Evolutionary conservation across 2,329 filamentous ascomycete genomes (phyloP), one percentile per base, ranked within the genome.

Genomic region (Colletotrichum sp.): DNA sequence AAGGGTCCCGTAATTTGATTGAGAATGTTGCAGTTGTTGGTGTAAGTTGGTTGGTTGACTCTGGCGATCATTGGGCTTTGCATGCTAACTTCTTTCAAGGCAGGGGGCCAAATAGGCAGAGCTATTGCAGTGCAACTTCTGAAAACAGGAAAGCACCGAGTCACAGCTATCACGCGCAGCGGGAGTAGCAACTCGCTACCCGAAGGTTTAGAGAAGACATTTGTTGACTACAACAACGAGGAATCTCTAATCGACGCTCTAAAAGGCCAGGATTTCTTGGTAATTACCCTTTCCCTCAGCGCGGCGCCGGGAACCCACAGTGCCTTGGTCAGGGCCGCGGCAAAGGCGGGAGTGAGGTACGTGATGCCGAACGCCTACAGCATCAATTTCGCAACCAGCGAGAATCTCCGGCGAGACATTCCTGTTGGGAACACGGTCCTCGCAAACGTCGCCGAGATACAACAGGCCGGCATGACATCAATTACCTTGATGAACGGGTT

Each of bases 161-260:
- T 92, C 21, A 91, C 88, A 0, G 90, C 89, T 18, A 81, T 91
- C 48, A 88, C 88, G 2, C 89, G 90, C 43, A 79, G 80, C 38
- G 83, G 80, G 71, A 89, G 87, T 82, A 73, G 75, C 0, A 83
- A 80, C 67, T 81, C 75, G 12, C 77, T 90, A 3, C 88, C 89
- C 4, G 76, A 82, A 0, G 87, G 87, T 12, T 83, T 91, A n/a
- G 79, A 82, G 2, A 77, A 84, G 15, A 83, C 82, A 30, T 68
- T 78, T 3, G 82, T 91, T 26, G 83, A 88, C 78, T 90, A 90
- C 77, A 79, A 83, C 26, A 80, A 88, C 60, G 78, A 84, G 12
- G 66, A 79, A 1, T 84, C 86, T 4, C 78, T 93, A 9, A 82
- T 90, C 5, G 78, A 79, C 0, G 90, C 89, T 2, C 85, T 93